Evolutionary conservation across 208 protist species (phyloP).

Genomic region (Leishmania guyanensis): DNA sequence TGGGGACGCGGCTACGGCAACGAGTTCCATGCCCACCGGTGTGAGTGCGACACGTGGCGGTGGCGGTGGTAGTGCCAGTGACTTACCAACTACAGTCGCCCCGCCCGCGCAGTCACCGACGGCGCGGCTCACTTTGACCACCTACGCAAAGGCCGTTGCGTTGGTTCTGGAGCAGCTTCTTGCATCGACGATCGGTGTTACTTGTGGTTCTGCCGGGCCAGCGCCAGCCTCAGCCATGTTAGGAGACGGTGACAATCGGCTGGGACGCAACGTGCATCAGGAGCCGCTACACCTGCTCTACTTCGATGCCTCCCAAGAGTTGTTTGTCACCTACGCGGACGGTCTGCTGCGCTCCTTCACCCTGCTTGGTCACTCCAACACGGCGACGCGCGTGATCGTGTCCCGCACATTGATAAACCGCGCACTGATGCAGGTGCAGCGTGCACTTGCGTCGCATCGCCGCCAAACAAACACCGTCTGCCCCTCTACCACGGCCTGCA

Average conservation of each 20-base stretch:
- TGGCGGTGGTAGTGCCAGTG: not conserved
- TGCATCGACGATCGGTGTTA: slow-evolving; percentile 5
- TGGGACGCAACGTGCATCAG: slow-evolving; percentile 40
- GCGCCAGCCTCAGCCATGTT: not conserved
- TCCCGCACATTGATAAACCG: slow-evolving; percentile 64
- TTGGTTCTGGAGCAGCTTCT: slow-evolving; percentile 61
- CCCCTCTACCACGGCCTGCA: not conserved
- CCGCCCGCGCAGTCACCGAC: not conserved
- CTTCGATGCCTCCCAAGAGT: slow-evolving; percentile 56
- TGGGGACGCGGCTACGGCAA: not conserved
- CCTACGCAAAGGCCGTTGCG: slow-evolving; percentile 51
- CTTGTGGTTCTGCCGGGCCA: not conserved
- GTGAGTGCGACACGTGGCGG: not conserved
- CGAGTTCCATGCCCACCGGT: not conserved
- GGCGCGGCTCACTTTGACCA: slow-evolving; percentile 13
- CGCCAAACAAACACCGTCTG: not conserved
- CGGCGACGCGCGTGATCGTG: slow-evolving; percentile 66
- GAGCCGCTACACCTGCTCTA: slow-evolving; percentile 65
- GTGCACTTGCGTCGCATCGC: not conserved
- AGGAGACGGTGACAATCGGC: slow-evolving; percentile 3
- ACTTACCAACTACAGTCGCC: not conserved
- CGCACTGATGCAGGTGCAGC: slow-evolving; percentile 19
- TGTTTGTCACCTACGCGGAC: slow-evolving; percentile 75
- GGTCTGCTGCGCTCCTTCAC: slow-evolving; percentile 74
- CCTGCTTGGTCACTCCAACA: slow-evolving; percentile 51